Evolutionary conservation across 2,329 filamentous ascomycete species (phyloP).

Genomic region (Ophiostoma ips): DNA sequence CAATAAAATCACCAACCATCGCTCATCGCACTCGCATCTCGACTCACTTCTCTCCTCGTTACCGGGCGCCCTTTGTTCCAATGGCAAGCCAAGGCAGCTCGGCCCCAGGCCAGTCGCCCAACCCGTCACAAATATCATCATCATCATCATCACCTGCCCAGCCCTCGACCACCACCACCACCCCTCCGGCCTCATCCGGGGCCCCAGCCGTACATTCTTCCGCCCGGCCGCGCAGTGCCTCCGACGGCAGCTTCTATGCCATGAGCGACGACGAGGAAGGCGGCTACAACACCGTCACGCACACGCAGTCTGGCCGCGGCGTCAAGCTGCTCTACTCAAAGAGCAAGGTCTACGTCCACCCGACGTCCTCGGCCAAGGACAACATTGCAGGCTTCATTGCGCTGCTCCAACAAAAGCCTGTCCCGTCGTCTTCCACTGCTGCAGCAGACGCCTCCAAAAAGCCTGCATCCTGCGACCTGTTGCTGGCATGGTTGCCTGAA

Average conservation of each 20-base stretch:
- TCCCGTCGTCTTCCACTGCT: conserved; percentile 28
- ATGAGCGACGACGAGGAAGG: conserved; percentile 93
- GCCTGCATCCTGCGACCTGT: conserved; percentile 53
- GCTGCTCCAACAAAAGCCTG: conserved; percentile 73
- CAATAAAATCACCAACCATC: no score
- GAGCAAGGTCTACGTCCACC: conserved; percentile 98
- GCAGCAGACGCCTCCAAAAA: conserved; percentile 17
- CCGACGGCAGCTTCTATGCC: conserved; percentile 81
- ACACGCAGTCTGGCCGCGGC: conserved; percentile 60
- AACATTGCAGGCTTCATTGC: conserved; percentile 93
- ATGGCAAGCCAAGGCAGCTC: not conserved
- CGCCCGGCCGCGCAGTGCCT: conserved; percentile 34
- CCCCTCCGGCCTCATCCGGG: not conserved
- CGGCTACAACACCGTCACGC: conserved; percentile 86
- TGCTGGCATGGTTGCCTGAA: conserved; percentile 91
- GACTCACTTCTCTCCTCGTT: no score
- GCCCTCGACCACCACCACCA: not conserved
- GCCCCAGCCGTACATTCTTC: not conserved
- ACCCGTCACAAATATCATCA: no score
- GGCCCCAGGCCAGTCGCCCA: not conserved
- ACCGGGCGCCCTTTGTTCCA: no score
- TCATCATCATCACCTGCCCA: not conserved
- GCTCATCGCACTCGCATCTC: no score
- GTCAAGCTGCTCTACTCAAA: conserved; percentile 93
- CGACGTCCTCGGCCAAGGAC: conserved; percentile 82